phyloP scores from a whole-genome alignment of 169 alveolate genomes.

The Miamiensis avidus region DNA sequence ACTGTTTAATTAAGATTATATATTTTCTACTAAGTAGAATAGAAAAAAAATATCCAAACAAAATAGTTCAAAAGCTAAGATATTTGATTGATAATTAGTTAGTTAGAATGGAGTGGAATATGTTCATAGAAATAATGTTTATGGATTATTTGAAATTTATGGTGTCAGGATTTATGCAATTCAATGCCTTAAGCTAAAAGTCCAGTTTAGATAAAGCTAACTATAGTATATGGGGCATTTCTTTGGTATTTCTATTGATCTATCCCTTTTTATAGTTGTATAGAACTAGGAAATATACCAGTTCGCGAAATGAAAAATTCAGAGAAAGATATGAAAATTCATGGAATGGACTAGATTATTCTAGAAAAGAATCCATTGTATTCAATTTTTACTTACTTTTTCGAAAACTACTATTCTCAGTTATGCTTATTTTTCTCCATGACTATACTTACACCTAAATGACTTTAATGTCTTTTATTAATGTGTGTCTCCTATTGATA shows the following conservation, averaged over 20 bases:
- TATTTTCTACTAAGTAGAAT: background rate
- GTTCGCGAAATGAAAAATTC: background rate
- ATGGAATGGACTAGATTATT: background rate
- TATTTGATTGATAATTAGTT: no score
- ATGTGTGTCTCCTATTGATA: no score
- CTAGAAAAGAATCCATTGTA: background rate
- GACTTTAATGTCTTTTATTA: background rate
- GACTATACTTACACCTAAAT: background rate
- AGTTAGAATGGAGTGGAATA: background rate
- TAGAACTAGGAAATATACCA: background rate
- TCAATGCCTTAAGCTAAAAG: background rate
- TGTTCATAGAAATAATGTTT: background rate
- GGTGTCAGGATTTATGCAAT: background rate
- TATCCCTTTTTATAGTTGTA: no score
- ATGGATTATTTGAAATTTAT: background rate
- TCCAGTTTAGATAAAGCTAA: background rate
- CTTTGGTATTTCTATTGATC: background rate
- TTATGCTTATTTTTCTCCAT: background rate
- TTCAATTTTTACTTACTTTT: background rate
- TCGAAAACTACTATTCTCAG: background rate
- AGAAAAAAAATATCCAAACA: no score
- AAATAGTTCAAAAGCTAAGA: background rate
- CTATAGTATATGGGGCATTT: background rate
- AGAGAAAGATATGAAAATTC: background rate
- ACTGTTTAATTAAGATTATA: background rate